Evolutionary conservation across 2,329 filamentous ascomycete genomes (phyloP).

Genomic region (Neofusicoccum kwambonambiense): DNA sequence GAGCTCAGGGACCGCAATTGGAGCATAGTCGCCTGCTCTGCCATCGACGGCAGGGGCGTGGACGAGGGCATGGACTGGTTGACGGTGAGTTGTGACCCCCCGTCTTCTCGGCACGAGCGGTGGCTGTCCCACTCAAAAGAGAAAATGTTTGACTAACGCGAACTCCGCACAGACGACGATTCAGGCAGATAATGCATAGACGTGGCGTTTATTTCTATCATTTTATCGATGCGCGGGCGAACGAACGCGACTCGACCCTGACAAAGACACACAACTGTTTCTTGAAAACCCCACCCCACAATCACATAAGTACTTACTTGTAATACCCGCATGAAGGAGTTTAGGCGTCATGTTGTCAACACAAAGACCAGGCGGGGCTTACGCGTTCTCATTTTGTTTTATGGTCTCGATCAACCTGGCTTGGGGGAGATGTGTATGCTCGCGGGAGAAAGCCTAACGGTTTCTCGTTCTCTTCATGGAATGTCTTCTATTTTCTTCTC

Average conservation of each 20-base stretch:
- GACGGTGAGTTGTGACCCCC: slow-evolving; percentile 61
- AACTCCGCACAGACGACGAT: slow-evolving; percentile 7
- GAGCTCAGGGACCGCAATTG: slow-evolving; percentile 96
- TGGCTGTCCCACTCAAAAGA: too few species aligned
- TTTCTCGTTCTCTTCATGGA: background rate
- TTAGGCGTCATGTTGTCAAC: background rate
- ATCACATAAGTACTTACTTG: background rate
- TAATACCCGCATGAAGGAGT: slow-evolving; percentile 19
- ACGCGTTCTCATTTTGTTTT: background rate
- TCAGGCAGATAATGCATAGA: slow-evolving; percentile 18
- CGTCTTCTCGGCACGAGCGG: background rate
- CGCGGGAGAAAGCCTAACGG: background rate
- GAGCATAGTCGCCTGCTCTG: slow-evolving; percentile 97
- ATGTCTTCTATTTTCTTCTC: background rate
- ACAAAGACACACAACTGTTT: background rate
- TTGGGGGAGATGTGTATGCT: background rate
- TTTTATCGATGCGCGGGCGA: background rate
- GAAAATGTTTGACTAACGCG: background rate
- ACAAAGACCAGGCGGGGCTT: background rate
- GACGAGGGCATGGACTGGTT: slow-evolving; percentile 99
- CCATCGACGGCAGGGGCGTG: slow-evolving; percentile 91
- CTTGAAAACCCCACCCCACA: background rate
- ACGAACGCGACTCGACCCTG: background rate
- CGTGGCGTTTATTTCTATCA: background rate
- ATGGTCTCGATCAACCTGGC: background rate